These are phyloP conservation scores for Ottelia alismoides DNA, from an alignment of 106 monocot species.

Conservation along the genomic window DNA sequence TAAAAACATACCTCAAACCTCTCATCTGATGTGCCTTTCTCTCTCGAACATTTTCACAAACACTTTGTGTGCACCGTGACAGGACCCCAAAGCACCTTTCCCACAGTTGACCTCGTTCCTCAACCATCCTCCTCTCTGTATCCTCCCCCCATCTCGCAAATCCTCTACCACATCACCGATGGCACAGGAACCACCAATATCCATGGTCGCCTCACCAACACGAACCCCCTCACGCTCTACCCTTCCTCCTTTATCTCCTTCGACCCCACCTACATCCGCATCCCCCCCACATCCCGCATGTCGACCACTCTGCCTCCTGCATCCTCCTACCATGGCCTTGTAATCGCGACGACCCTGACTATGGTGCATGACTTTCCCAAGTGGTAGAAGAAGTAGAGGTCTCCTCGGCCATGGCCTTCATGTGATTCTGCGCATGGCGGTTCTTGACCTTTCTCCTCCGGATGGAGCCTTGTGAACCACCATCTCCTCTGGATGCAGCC, in stretches of 20 bases:
- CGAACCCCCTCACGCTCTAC: constrained; percentile 45
- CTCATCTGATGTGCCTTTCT: too few relatives aligned
- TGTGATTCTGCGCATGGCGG: constrained; percentile 72
- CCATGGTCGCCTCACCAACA: constrained; percentile 56
- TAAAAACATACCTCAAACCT: too few relatives aligned
- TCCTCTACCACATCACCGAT: constrained; percentile 24
- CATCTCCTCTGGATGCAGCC: constrained; percentile 87
- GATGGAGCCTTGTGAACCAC: constrained; percentile 55
- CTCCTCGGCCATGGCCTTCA: constrained; percentile 62
- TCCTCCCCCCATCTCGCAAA: constrained; percentile 85
- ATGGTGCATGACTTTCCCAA: constrained; percentile 58
- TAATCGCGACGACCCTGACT: constrained; percentile 72
- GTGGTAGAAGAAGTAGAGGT: constrained; percentile 97
- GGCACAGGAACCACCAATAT: constrained; percentile 81
- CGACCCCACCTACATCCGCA: constrained; percentile 46
- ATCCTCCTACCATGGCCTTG: constrained; percentile 44
- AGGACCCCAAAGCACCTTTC: too few relatives aligned
- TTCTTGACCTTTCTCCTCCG: constrained; percentile 87
- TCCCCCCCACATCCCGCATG: constrained; percentile 45
- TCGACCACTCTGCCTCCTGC: constrained; percentile 50
- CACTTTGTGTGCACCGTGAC: too few relatives aligned
- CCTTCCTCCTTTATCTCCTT: constrained; percentile 58
- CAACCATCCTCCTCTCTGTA: constrained; percentile 17
- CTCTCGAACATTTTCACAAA: too few relatives aligned
- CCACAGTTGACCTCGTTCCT: too few relatives aligned